Base-by-base conservation (phyloP, 805 yeast genomes). In the Danielia oregonensis region DNA sequence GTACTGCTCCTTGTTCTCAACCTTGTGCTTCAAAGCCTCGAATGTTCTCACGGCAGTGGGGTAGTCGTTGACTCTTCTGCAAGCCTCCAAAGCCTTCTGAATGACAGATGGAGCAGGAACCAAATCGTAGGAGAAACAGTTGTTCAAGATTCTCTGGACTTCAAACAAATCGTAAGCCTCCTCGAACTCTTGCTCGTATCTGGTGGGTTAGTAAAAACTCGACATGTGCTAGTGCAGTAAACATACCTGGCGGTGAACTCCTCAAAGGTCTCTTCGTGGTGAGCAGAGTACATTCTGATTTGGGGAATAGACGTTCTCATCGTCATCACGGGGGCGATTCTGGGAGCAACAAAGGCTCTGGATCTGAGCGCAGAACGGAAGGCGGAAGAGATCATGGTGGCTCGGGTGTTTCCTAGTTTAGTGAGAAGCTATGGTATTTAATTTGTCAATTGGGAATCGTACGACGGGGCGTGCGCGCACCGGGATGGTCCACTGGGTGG, bases 41-140 rank as follows among this genome's bases (percentile, higher is more conserved):
- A 93, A 93, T 37, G 95, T 96, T 72, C 98, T 86, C 51, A 88
- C 93, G 37, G 98, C 98, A 41, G 97, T 89, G 43, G 98, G 96
- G 71, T 86, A 86, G 72, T 93, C 98, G 69, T 93, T 87, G 51
- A 93, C 97, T 72, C 97, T 86, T 81, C 98, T 89, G 54, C 97
- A 89, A 30, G 98, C 98, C 71, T 86, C 81, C 61, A 93, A 76
- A 31, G 98, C 98, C 69, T 84, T 86, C 70, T 86, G 96, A 58
- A 93, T 76, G 44, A 93, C 97, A 43, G 84, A 78, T 49, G 98
- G 98, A 19, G 98, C 91, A 50, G 98, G 98, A 37, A 93, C 98
- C 66, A 93, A 79, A 70, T 93, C 98, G 74, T 93, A 93, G 11
- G 97, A 86, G 74, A 93, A 93, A 68, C 95, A 88, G 74, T 93